Conservation (phyloP, 164 flowering plant genomes). For the Pachysandra terminalis region DNA sequence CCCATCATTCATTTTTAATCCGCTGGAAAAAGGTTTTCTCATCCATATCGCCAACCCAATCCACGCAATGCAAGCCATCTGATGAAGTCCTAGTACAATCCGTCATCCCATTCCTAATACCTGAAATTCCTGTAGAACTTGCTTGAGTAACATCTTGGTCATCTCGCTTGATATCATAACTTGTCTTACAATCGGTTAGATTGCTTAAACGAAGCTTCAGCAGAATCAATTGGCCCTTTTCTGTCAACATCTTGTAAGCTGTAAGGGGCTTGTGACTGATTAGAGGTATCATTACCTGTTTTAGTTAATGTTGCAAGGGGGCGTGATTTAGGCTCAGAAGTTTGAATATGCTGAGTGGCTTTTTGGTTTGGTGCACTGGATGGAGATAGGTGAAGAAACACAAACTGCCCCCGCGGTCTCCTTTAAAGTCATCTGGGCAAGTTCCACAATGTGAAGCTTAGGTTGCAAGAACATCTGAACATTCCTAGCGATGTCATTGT, state of each 20-base stretch:
- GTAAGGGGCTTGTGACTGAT: conserved; percentile 20
- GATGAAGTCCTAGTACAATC: too few relatives aligned
- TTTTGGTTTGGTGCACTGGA: conserved; percentile 24
- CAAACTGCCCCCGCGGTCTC: too few relatives aligned
- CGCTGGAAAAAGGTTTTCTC: too few relatives aligned
- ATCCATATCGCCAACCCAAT: conserved; percentile 62
- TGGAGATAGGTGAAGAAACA: too few relatives aligned
- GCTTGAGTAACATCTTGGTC: too few relatives aligned
- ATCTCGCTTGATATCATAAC: too few relatives aligned
- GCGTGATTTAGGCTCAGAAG: conserved; percentile 19
- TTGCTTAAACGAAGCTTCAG: conserved; percentile 17
- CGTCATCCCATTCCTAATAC: conserved; percentile 23
- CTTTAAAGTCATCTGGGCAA: too few relatives aligned
- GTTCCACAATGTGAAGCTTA: conserved; percentile 24
- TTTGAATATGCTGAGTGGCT: conserved; percentile 28
- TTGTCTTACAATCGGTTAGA: conserved; percentile 31
- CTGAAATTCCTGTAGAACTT: too few relatives aligned
- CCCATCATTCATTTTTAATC: too few relatives aligned
- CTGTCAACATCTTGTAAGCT: too few relatives aligned
- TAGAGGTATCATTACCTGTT: conserved; percentile 5
- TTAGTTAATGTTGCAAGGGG: conserved; percentile 24
- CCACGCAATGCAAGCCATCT: conserved; percentile 36
- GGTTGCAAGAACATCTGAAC: conserved; percentile 59
- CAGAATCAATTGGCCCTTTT: too few relatives aligned
- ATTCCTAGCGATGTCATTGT: too few relatives aligned